Conservation (phyloP, 495 filamentous ascomycete genomes). For the Entonaema liquescens region DNA sequence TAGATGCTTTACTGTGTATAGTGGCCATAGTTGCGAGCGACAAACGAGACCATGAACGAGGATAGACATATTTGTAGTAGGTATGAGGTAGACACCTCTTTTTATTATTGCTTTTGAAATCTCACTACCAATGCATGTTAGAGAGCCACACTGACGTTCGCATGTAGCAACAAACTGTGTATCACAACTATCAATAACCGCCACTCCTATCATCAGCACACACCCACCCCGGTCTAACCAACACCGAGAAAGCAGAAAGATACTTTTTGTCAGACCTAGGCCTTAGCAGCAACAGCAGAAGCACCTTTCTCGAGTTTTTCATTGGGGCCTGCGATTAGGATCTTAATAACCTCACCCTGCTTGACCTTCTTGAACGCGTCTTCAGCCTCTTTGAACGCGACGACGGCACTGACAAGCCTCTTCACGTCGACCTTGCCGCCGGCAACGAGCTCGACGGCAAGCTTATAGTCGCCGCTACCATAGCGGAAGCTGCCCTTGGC, state of each 20-base stretch:
- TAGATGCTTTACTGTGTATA: neutral
- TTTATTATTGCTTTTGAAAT: neutral
- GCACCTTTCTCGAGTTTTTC: slow-evolving; percentile 52
- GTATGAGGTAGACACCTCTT: neutral
- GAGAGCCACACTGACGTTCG: neutral
- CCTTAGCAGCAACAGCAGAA: neutral
- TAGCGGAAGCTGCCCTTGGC: slow-evolving; percentile 86
- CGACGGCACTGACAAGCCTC: slow-evolving; percentile 72
- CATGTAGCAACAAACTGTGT: neutral
- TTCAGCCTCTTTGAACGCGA: slow-evolving; percentile 76
- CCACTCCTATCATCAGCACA: neutral
- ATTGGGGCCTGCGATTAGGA: slow-evolving; percentile 76
- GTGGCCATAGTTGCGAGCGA: neutral
- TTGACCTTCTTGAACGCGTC: slow-evolving; percentile 81
- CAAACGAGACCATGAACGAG: neutral
- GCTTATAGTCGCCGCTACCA: slow-evolving; percentile 78
- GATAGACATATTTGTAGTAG: neutral
- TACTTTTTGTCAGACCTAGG: neutral
- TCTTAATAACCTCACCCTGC: slow-evolving; percentile 84
- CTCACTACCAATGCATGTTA: neutral
- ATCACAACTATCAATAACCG: neutral
- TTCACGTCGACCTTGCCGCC: slow-evolving; percentile 73
- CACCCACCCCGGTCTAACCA: neutral
- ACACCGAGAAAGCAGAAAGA: neutral
- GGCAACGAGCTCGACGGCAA: slow-evolving; percentile 75